Conservation (phyloP, 129 eudicot genomes). For the Glebionis coronaria region DNA sequence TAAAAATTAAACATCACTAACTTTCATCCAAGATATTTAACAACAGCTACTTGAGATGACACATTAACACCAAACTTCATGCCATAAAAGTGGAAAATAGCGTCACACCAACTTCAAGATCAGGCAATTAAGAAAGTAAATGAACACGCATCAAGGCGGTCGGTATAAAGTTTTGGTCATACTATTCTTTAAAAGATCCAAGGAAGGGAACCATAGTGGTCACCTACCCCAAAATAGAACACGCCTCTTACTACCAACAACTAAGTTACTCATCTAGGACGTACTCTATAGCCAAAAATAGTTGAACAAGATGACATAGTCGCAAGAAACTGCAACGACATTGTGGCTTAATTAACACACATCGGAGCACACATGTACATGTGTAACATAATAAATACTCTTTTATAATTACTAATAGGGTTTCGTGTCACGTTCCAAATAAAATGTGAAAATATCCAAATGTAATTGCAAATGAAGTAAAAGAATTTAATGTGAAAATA, state of each 20-base stretch:
- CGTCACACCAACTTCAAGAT: not conserved
- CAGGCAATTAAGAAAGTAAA: not conserved
- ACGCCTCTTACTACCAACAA: not conserved
- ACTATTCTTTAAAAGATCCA: no score
- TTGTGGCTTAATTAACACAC: not conserved
- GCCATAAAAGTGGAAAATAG: no score
- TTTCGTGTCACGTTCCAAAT: no score
- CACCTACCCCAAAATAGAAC: constrained; percentile 1
- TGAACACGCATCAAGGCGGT: no score
- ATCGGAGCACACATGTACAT: not conserved
- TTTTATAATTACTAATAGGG: no score
- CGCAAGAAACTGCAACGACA: not conserved
- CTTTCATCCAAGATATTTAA: not conserved
- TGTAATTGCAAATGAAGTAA: no score
- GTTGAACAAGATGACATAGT: not conserved
- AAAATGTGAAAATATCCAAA: no score
- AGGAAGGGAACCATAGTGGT: not conserved
- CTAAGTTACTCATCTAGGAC: not conserved
- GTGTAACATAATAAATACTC: constrained; percentile 1
- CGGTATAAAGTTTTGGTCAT: no score
- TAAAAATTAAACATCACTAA: no score
- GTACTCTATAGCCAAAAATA: constrained; percentile 5
- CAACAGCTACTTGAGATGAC: not conserved
- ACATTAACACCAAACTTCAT: not conserved
- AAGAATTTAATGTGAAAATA: no score